A percentile compares a stretch with the other conserved stretches of the same genome.
Evolutionary conservation across 2,329 filamentous ascomycete species (phyloP).

Genomic region (Botrytis deweyae): DNA sequence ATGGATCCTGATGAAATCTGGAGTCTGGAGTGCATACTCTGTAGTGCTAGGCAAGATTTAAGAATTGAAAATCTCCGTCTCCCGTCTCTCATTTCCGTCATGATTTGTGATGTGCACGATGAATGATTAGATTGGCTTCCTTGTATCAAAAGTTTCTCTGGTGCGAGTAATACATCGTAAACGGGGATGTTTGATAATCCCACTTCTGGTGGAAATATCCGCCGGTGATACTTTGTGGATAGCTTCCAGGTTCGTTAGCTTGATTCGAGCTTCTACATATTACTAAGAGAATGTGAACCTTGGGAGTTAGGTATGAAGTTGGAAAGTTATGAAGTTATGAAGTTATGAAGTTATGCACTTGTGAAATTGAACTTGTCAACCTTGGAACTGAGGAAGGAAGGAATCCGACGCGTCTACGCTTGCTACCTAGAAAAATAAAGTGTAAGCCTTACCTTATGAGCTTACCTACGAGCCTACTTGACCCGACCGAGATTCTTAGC

Average conservation of each 20-base stretch:
- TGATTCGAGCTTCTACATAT: not conserved
- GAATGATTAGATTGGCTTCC: not conserved
- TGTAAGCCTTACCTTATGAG: slow-evolving; percentile 3
- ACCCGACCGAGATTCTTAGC: slow-evolving; percentile 3
- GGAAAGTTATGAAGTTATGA: no score
- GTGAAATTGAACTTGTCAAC: no score
- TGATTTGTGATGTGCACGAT: not conserved
- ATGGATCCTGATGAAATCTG: not conserved
- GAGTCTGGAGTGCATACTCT: not conserved
- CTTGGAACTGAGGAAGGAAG: not conserved
- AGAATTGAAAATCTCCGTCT: not conserved
- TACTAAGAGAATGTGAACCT: not conserved
- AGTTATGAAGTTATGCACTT: no score
- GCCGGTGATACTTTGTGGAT: not conserved
- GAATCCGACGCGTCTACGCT: slow-evolving; percentile 7
- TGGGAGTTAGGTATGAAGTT: no score
- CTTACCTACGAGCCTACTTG: no score
- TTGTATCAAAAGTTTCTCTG: not conserved
- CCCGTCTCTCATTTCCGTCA: not conserved
- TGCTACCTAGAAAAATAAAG: slow-evolving; percentile 10
- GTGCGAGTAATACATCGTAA: not conserved
- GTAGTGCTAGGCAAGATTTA: not conserved
- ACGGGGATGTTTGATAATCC: not conserved
- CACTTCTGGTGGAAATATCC: not conserved
- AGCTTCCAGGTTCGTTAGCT: not conserved